phyloP scores from a whole-genome alignment of 2,329 filamentous ascomycete species.

The Cephalotrichum gorgonifer region DNA sequence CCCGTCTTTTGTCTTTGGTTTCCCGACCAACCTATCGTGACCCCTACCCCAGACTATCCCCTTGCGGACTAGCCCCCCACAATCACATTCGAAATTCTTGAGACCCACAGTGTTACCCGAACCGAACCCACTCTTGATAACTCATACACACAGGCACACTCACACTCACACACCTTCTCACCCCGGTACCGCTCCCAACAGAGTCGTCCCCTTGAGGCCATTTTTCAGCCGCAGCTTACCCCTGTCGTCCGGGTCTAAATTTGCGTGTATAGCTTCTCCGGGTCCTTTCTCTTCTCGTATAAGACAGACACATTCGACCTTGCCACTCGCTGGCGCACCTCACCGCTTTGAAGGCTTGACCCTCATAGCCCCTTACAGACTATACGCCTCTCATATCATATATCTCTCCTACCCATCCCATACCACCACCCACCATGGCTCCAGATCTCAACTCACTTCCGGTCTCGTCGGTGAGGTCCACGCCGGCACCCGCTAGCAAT shows the following conservation, averaged over 20 bases:
- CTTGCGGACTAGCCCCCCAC: neutral
- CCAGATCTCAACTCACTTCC: conserved; percentile 67
- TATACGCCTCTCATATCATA: neutral
- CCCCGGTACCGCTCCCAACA: no score
- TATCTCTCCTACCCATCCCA: neutral
- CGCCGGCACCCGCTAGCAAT: conserved; percentile 10
- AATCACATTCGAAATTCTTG: neutral
- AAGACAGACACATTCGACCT: neutral
- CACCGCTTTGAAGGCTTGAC: no score
- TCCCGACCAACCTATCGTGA: neutral
- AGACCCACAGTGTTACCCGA: no score
- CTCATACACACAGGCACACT: no score
- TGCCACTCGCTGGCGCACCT: no score
- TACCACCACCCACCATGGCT: conserved; percentile 34
- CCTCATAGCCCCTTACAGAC: no score
- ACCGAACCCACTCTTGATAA: no score
- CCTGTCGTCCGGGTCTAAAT: no score
- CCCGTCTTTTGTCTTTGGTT: neutral
- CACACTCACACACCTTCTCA: no score
- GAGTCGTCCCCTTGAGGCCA: no score
- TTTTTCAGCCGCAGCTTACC: no score
- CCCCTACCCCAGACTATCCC: neutral
- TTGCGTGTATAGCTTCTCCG: neutral
- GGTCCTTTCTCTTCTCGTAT: neutral
- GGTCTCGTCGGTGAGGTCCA: conserved; percentile 32